Conservation (phyloP, 768 basidiomycete species). For the Antrodiella citrinella region DNA sequence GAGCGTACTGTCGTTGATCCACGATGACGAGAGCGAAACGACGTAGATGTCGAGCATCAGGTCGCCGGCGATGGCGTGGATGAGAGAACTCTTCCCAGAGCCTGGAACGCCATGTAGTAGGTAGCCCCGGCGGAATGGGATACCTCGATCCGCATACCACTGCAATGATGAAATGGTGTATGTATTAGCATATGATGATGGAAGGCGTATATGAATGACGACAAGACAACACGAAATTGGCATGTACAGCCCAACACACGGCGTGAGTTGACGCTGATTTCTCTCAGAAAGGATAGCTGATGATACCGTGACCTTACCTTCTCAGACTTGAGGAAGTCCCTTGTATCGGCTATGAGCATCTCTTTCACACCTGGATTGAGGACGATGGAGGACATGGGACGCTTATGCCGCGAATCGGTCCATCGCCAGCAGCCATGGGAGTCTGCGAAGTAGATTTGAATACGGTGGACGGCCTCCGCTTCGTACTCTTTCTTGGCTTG, state of each 20-base stretch:
- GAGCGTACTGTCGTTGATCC: slow-evolving; percentile 84
- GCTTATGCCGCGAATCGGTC: slow-evolving; percentile 82
- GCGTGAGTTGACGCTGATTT: not conserved
- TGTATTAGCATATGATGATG: slow-evolving; percentile 7
- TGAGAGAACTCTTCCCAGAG: slow-evolving; percentile 79
- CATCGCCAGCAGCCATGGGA: slow-evolving; percentile 83
- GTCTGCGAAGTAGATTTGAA: slow-evolving; percentile 87
- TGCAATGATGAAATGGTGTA: slow-evolving; percentile 18
- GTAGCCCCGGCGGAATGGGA: slow-evolving; percentile 86
- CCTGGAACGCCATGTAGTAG: slow-evolving; percentile 80
- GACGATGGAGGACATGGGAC: slow-evolving; percentile 83
- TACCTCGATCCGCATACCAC: slow-evolving; percentile 93
- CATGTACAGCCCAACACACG: not conserved
- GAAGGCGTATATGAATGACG: not conserved
- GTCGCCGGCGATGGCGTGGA: slow-evolving; percentile 83
- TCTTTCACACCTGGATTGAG: slow-evolving; percentile 86
- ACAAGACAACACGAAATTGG: not conserved
- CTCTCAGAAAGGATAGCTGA: not conserved
- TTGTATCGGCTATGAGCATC: slow-evolving; percentile 75
- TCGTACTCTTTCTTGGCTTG: slow-evolving; percentile 89
- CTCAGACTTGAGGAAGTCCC: slow-evolving; percentile 78
- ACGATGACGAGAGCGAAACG: slow-evolving; percentile 76
- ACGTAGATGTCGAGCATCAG: slow-evolving; percentile 90
- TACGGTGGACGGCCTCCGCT: slow-evolving; percentile 77
- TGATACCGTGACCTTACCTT: slow-evolving; percentile 40